Evolutionary conservation across 768 basidiomycete species (phyloP), one percentile per base, ranked within the genome.

Genomic region (Leucocoprinus sp.): DNA sequence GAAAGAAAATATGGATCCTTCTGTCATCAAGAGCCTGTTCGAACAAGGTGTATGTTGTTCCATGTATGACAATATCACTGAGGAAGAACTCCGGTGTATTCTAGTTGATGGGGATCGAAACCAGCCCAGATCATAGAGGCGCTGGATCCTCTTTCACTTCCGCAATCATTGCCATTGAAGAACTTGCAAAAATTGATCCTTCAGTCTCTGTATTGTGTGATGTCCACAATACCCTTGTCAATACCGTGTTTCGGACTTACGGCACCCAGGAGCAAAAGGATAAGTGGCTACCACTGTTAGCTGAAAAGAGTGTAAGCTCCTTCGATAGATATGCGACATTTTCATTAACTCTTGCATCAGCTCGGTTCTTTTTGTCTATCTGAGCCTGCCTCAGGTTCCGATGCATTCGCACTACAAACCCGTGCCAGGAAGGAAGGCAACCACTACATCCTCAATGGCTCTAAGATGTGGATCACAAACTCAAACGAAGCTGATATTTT

Each of bases 401-500:
- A 99, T 58, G 96, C 96, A 0, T 99, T 99, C 60, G 93, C 95
- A 0, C 70, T 99, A 26, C 90, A 95, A 61, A 93, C 96, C 1
- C 85, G 87, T 8, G 95, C 96, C 12, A 83, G 74, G 60, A 88
- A 85, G 62, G 83, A 90, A 37, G 92, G 90, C 14, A 79, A 85
- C 54, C 62, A 83, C 61, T 98, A 84, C 76, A 68, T 92, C 23
- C 61, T 99, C 43, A 93, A 92, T 54, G 96, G 96, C n/a, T 89
- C 90, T 45, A 99, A 99, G 71, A 93, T 95, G 93, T 96, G 93
- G 93, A 96, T 97, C 49, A 95, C 93, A 19, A 97, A 97, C 65
- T 93, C 92, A 0, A 75, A 80, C 48, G 91, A 93, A 64, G 92
- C 91, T 1, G 88, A 92, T 37, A 74, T 93, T 31, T 88, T 87